phyloP scores from a whole-genome alignment of 345 rosid genomes.

The thale cress (Arabidopsis thaliana) region DNA sequence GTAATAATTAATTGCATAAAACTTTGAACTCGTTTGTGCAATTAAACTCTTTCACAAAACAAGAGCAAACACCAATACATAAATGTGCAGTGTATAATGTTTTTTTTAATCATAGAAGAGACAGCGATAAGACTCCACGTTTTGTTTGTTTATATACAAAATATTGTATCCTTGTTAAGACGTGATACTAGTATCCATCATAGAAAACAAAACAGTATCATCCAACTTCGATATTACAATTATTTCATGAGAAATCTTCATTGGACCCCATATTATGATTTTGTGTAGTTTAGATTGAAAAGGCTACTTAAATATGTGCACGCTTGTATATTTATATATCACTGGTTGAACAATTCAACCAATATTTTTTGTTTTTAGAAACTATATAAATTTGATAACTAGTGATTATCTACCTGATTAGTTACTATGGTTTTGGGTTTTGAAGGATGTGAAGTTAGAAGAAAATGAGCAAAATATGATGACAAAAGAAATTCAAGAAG shows the following conservation, averaged over 20 bases:
- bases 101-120: background rate
- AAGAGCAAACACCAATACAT: constrained; percentile 15
- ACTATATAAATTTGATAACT: background rate
- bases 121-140: constrained; percentile 20
- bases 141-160: constrained; percentile 21
- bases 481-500: background rate
- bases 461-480: constrained; percentile 38
- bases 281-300: background rate
- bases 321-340: background rate
- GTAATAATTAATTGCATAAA: constrained; percentile 22
- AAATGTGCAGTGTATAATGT: background rate
- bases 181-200: constrained; percentile 1
- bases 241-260: background rate
- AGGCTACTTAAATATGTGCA: background rate
- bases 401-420: background rate
- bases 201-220: background rate
- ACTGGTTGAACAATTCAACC: background rate
- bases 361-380: background rate
- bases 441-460: constrained; percentile 51
- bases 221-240: background rate
- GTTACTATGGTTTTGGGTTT: background rate
- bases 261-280: constrained; percentile 1
- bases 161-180: background rate
- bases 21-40: constrained; percentile 6
- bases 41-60: constrained; percentile 10